Evolutionary conservation across 1,139 yeast genomes (phyloP).

Genomic region (Yamadazyma pseudoaaseri): DNA sequence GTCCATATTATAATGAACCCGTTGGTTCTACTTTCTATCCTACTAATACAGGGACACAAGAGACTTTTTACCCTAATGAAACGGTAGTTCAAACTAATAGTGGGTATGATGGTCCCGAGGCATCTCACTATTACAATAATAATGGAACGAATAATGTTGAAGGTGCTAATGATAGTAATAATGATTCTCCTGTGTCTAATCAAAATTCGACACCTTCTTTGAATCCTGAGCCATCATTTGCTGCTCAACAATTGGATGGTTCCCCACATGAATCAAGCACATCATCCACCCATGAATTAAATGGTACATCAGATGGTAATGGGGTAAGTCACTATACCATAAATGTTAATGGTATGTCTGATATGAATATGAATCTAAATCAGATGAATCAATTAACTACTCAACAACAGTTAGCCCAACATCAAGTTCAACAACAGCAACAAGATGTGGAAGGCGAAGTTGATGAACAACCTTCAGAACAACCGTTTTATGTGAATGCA

Average conservation of each 20-base stretch:
- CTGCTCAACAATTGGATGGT: not conserved
- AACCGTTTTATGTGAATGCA: conserved; percentile 96
- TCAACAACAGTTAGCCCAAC: conserved; percentile 9
- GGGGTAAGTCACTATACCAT: conserved; percentile 1
- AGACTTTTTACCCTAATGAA: conserved; percentile 2
- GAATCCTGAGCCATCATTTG: not conserved
- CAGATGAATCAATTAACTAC: not conserved
- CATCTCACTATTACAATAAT: conserved; percentile 2
- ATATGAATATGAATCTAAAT: conserved; percentile 7
- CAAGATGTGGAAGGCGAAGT: conserved; percentile 6
- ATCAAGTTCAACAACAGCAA: conserved; percentile 11
- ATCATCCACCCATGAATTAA: conserved; percentile 9
- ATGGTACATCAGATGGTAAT: conserved; percentile 6
- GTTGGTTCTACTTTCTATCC: conserved; percentile 26
- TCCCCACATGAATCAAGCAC: conserved; percentile 12
- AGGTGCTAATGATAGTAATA: not conserved
- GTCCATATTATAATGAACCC: conserved; percentile 32
- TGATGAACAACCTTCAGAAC: conserved; percentile 46
- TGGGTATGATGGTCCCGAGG: conserved; percentile 1
- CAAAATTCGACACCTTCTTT: not conserved
- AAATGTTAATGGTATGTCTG: conserved; percentile 5
- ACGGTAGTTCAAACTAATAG: not conserved
- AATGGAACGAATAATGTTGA: not conserved
- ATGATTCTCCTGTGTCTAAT: not conserved
- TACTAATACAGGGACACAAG: conserved; percentile 13